A percentile compares a stretch with the other conserved stretches of the same genome.
Conservation (phyloP, 768 basidiomycete genomes). For the Hortiboletus campestris region DNA sequence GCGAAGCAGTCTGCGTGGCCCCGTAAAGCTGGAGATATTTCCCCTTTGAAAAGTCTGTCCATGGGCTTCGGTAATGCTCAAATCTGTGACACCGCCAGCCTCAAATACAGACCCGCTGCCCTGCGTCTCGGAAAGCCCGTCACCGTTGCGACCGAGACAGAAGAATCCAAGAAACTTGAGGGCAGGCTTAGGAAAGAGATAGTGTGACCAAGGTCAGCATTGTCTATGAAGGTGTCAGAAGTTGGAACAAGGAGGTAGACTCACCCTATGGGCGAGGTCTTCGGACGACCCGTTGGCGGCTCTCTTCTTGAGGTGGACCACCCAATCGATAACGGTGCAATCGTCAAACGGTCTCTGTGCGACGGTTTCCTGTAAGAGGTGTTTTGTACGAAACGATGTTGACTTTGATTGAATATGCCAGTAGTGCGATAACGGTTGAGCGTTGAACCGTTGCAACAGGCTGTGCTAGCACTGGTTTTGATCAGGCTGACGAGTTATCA, state of each 20-base stretch:
- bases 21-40: too few species aligned
- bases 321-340: conserved; percentile 32
- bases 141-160: neutral
- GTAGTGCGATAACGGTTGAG: too few species aligned
- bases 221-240: neutral
- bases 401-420: too few species aligned
- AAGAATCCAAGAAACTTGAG: neutral
- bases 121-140: neutral
- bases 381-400: too few species aligned
- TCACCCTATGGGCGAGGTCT: conserved; percentile 4
- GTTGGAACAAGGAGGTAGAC: neutral
- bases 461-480: too few species aligned
- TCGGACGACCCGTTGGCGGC: conserved; percentile 16
- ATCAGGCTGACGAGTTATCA: too few species aligned
- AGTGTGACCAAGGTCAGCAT: neutral
- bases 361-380: conserved; percentile 11
- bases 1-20: too few species aligned
- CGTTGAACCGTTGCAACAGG: too few species aligned
- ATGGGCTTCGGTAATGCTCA: neutral
- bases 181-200: neutral
- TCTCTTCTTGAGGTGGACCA: conserved; percentile 24
- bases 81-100: neutral
- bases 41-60: too few species aligned
- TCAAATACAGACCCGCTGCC: neutral
- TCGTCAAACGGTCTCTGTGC: conserved; percentile 10